Evolutionary conservation across 1,284 basidiomycete genomes (phyloP), one percentile per base, ranked within the genome.

Genomic region (Golubevia pallescens): DNA sequence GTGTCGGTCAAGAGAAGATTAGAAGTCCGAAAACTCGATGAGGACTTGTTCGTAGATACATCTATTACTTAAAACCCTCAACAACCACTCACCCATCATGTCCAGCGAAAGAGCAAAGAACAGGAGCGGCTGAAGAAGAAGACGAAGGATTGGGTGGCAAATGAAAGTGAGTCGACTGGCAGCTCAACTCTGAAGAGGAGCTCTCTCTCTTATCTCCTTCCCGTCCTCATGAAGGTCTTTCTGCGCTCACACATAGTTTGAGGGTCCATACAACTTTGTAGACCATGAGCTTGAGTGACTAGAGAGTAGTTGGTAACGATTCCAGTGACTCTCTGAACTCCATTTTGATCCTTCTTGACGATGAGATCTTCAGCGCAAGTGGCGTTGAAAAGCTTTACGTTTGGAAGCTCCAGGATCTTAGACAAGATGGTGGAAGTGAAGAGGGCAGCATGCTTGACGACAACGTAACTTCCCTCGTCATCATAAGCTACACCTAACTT

Each of bases 371-470:
- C 81, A 48, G n/a, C 80, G 58, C 80, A 81, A n/a, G 80, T 81
- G 5, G 66, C 91, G 81, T 77, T 80, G 73, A 81, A 81, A 51
- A 85, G 80, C 77, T 86, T 87, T 57, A 94, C 91, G 77, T 93
- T 93, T 16, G 91, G 90, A 51, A 77, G 61, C 2, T 53, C 88
- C 66, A 94, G 89, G 54, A 93, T 90, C 67, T 90, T 90, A 68
- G 90, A 90, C 62, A 94, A 88, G 59, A 93, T 86, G 1, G 93
- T 93, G 1, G 91, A 91, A 1, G 93, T 94, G 88, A 94, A 93
- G 66, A 93, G 88, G 0, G 92, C 92, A 1, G 92, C 92, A 75
- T 93, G 92, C 82, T 92, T 92, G 71, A 93, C 91, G 65, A 93
- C 81, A 10, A 86, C 85, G 62, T 81, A 93, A 48, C 89, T 73